Base-by-base conservation (phyloP, 768 basidiomycete genomes). In the Coprinopsis sp. region DNA sequence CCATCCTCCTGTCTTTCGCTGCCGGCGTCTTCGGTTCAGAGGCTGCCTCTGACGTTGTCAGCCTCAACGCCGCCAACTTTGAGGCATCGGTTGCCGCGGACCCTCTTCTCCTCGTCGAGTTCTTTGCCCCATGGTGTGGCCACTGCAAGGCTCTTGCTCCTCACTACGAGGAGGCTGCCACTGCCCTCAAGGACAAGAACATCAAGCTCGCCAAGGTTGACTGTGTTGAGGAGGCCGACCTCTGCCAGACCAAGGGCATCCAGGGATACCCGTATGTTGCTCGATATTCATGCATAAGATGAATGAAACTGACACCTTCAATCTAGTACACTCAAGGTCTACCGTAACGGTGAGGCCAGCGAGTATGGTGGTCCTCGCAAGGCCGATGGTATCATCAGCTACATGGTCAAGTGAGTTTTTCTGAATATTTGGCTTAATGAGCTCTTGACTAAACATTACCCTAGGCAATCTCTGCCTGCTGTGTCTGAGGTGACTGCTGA, bases 201-300 rank as follows among this genome's bases (percentile, higher is more conserved):
- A 91, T 99, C 70, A 87, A 87, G 64, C 68, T 99, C 44, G 93
- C 93, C 54, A 95, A 97, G 63, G 94, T 98, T 41, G 92, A 98
- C 73, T 98, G 95, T 65, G 95, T 96, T 36, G 93, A 90, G 53
- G 76, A 98, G 59, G 81, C 86, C 21, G 93, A 95, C 44, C 79
- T 99, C 24, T 99, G 96, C 69, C 84, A 89, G 62, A 58, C 77
- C 40, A 84, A 93, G 48, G 93, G 87, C 33, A 79, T 99, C 34
- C 82, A 85, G 64, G 95, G 95, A 13, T 99, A 99, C 71, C 93
- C 93, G 92, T 93, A 58, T 58, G 91, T 73, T 5, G 18, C 2
- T 29, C 39, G 24, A 8, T 23, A 16, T 6, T 27, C 18, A 13
- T 12, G 19, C 25, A 30, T 24, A 18, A 21, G 16, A 37, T 37